Conservation (phyloP, 2,329 filamentous ascomycete species). For the Penicillium sp. region DNA sequence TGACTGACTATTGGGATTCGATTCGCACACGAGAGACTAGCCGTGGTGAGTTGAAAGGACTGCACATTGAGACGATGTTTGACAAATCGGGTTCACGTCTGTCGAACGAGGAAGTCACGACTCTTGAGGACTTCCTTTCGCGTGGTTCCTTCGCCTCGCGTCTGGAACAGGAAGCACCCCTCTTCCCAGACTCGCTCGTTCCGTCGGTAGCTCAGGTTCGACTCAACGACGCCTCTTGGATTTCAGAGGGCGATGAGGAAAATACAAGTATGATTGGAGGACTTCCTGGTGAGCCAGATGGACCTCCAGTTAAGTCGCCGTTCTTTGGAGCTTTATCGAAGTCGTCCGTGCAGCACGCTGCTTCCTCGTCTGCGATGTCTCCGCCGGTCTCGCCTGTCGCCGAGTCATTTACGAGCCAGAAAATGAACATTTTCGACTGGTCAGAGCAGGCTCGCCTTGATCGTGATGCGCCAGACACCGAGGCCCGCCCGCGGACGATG, state of each 20-base stretch:
- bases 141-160: conserved; percentile 45
- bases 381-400: conserved; percentile 9
- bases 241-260: conserved; percentile 32
- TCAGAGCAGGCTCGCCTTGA: conserved; percentile 60
- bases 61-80: conserved; percentile 65
- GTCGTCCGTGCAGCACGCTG: not conserved
- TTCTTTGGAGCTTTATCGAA: conserved; percentile 10
- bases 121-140: conserved; percentile 52
- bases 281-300: conserved; percentile 27
- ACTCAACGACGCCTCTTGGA: conserved; percentile 22
- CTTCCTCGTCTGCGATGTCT: conserved; percentile 4
- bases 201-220: conserved; percentile 14
- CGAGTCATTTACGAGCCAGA: conserved; percentile 41
- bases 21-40: conserved; percentile 61
- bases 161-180: conserved; percentile 21
- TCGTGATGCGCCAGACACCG: conserved; percentile 55
- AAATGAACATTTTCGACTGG: conserved; percentile 65
- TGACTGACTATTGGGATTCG: conserved; percentile 66
- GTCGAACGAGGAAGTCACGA: conserved; percentile 45
- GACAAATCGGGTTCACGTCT: conserved; percentile 50
- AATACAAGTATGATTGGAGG: conserved; percentile 30
- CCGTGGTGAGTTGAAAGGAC: conserved; percentile 55
- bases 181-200: conserved; percentile 20
- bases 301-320: conserved; percentile 7
- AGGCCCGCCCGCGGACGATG: conserved; percentile 61